Percentiles rank a stretch among this genome's conserved stretches.
Conservation (phyloP, 2,329 filamentous ascomycete species). For the Trichoderma sp. region DNA sequence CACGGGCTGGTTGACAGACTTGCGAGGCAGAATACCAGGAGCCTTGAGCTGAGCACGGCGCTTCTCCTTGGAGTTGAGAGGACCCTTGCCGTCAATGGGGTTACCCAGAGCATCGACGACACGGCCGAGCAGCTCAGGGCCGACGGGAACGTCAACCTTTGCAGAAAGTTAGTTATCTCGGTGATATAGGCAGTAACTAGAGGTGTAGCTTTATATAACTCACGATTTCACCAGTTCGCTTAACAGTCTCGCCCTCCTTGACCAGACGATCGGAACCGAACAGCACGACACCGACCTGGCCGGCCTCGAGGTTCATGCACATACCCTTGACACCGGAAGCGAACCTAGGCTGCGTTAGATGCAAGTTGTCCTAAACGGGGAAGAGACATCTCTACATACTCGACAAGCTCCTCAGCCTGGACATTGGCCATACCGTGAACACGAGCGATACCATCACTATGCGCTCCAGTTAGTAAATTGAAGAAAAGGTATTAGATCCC, state of each 20-base stretch:
- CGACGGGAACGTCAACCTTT: slow-evolving; percentile 95
- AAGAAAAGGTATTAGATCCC: not conserved
- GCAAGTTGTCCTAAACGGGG: slow-evolving; percentile 10
- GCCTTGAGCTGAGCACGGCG: slow-evolving; percentile 99
- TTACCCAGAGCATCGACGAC: slow-evolving; percentile 98
- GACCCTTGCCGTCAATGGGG: slow-evolving; percentile 99
- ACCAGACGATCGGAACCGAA: slow-evolving; percentile 99
- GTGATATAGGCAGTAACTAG: not conserved
- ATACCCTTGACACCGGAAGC: slow-evolving; percentile 99
- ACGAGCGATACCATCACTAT: slow-evolving; percentile 99
- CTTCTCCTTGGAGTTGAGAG: slow-evolving; percentile 87
- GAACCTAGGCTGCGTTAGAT: slow-evolving; percentile 67
- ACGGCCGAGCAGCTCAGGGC: slow-evolving; percentile 90
- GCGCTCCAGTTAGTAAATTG: slow-evolving; percentile 41
- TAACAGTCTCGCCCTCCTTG: slow-evolving; percentile 99
- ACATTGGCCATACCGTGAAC: slow-evolving; percentile 99
- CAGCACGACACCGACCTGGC: slow-evolving; percentile 99
- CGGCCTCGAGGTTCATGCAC: slow-evolving; percentile 99
- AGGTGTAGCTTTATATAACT: slow-evolving; percentile 46
- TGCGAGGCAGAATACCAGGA: slow-evolving; percentile 95
- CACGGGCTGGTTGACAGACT: slow-evolving; percentile 96
- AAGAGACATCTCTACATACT: slow-evolving; percentile 66
- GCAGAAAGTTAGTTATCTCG: slow-evolving; percentile 34
- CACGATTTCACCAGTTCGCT: slow-evolving; percentile 99
- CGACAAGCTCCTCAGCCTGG: slow-evolving; percentile 99